These are phyloP conservation scores for Epichloe sibirici DNA, from an alignment of 2,329 filamentous ascomycete species.

Conservation along the genomic window DNA sequence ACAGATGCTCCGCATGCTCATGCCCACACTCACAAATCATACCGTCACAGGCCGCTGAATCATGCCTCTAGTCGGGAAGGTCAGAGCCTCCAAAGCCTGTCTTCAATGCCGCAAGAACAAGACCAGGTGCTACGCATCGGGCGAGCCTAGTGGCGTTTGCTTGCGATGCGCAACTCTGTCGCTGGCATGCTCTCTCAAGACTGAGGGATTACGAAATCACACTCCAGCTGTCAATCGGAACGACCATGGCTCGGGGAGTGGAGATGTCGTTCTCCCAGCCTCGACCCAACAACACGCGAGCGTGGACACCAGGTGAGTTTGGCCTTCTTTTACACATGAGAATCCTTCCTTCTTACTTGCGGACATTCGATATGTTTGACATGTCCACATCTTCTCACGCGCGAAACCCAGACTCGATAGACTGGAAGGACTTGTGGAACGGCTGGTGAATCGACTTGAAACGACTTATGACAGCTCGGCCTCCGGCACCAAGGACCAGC, in stretches of 20 bases:
- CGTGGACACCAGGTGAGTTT: not conserved
- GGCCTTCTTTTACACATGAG: not conserved
- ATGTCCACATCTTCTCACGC: too few species aligned
- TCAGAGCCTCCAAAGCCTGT: slow-evolving; percentile 16
- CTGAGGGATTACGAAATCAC: not conserved
- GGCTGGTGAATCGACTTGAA: not conserved
- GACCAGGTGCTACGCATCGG: slow-evolving; percentile 14
- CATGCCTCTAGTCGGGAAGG: slow-evolving; percentile 13
- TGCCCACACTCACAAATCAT: too few species aligned
- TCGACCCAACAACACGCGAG: not conserved
- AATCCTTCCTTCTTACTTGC: too few species aligned
- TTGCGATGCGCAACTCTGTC: slow-evolving; percentile 15
- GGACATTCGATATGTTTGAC: too few species aligned
- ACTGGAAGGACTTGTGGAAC: not conserved
- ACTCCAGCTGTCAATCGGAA: not conserved
- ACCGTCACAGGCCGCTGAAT: not conserved
- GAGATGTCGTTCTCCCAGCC: not conserved
- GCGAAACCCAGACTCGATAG: not conserved
- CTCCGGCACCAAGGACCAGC: not conserved
- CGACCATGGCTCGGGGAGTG: not conserved
- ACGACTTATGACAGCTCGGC: not conserved
- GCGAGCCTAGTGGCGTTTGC: slow-evolving; percentile 7
- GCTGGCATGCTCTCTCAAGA: slow-evolving; percentile 11
- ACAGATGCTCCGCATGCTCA: not conserved
- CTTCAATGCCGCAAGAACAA: slow-evolving; percentile 15